phyloP scores from a whole-genome alignment of 1,284 basidiomycete genomes.

The Sanghuangporus sanghuang region DNA sequence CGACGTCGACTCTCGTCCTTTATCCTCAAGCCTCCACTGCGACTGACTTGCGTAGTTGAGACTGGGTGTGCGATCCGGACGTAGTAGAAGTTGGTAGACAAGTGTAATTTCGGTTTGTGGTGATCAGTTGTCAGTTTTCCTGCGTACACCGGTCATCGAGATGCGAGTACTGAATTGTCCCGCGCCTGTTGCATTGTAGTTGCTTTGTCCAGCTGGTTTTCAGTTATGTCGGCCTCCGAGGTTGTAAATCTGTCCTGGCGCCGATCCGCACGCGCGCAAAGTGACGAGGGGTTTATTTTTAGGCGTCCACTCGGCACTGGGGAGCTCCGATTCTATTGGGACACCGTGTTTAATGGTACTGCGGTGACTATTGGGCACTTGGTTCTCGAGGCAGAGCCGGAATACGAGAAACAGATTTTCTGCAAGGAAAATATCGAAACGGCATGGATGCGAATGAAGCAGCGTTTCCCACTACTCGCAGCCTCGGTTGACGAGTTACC shows the following conservation, averaged over 20 bases:
- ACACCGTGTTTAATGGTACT: conserved; percentile 37
- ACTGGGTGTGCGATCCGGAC: no score
- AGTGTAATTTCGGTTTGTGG: neutral
- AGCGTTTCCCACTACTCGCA: conserved; percentile 42
- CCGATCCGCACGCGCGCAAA: neutral
- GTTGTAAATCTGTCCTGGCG: neutral
- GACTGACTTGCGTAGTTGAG: no score
- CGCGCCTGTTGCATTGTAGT: no score
- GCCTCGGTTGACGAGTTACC: conserved; percentile 30
- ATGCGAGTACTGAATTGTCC: neutral
- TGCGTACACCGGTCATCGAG: neutral
- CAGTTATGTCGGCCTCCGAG: neutral
- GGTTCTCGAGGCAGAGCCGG: conserved; percentile 20
- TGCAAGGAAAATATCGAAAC: conserved; percentile 29
- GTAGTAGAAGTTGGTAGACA: no score
- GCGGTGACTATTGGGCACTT: conserved; percentile 38
- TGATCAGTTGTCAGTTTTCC: neutral
- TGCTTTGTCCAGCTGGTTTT: neutral
- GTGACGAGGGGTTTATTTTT: neutral
- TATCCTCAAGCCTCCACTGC: no score
- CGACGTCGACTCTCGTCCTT: no score
- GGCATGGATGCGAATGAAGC: conserved; percentile 41
- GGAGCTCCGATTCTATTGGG: conserved; percentile 43
- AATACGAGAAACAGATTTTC: conserved; percentile 20
- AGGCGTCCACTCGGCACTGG: conserved; percentile 30